Base-by-base conservation (phyloP, 768 basidiomycete species). In the Auriscalpium orientale region DNA sequence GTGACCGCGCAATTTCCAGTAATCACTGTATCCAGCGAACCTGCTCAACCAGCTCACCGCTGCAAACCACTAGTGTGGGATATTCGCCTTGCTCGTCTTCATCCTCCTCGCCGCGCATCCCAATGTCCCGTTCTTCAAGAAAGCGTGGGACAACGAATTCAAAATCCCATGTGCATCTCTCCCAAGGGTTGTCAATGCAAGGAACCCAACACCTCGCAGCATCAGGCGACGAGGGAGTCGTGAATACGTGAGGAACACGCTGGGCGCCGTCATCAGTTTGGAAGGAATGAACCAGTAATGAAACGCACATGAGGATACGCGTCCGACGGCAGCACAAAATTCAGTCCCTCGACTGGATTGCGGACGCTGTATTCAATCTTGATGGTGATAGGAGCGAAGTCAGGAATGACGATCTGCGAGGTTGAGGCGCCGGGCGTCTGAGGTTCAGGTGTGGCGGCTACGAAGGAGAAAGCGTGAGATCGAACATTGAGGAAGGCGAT, bases 131-230 rank as follows among this genome's bases (percentile, higher is more conserved):
- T 58, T 88, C 88, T 67, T 91, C 86, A 13, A 91, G 73, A 65
- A 83, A 86, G 61, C 86, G 78, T 50, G 95, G 94, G 36, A 97
- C 95, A 51, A 97, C 83, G 68, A 97, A 91, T 70, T 98, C 92
- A 56, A 98, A 88, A 65, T 99, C 97, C 97, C 97, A 99, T 8
- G 95, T 95, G 63, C 91, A 97, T 64, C 91, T 87, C 70, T 97
- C 95, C 91, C 93, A 95, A 20, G 93, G 71, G 63, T 83, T 90
- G 69, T 99, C 97, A 18, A 98, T 71, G 65, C 97, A 99, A 13
- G 97, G 97, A n/a, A 98, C 86, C 97, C 97, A 99, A 64, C 91
- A 94, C 65, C 97, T 79, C n/a, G 95, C 94, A 16, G 91, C 80
- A 66, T 95, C 91, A 7, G 93, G 85, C 8, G 86, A 87, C 0